These are phyloP conservation scores for Stephania cephalantha DNA, from an alignment of 164 flowering plant species.

Conservation along the genomic window DNA sequence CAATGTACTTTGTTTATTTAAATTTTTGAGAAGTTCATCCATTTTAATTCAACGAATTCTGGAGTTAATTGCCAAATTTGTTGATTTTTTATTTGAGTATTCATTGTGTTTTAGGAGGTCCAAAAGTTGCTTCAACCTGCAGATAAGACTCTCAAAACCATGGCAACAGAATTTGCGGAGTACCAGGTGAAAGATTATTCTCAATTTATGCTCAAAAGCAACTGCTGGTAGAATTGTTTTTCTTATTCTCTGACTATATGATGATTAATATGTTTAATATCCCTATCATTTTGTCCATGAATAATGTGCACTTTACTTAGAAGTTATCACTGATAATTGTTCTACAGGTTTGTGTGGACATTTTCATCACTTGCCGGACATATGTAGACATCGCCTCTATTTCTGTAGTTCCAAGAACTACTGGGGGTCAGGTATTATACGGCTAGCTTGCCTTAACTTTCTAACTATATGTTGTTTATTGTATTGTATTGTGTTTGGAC, in stretches of 20 bases:
- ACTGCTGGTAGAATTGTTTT: not conserved
- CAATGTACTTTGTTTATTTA: too few relatives aligned
- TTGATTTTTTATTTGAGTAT: too few relatives aligned
- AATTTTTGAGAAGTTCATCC: too few relatives aligned
- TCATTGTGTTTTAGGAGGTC: conserved; percentile 48
- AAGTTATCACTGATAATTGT: not conserved
- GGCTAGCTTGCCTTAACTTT: not conserved
- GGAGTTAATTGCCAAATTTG: too few relatives aligned
- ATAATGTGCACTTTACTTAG: not conserved
- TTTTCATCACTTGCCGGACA: conserved; percentile 76
- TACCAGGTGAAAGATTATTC: conserved; percentile 54
- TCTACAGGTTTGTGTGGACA: conserved; percentile 86
- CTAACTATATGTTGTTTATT: too few relatives aligned
- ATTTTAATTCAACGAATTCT: too few relatives aligned
- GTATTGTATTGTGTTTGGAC: too few relatives aligned
- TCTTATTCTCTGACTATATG: not conserved
- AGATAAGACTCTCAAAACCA: conserved; percentile 78
- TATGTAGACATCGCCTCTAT: conserved; percentile 92
- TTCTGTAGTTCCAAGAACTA: conserved; percentile 87
- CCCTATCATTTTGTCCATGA: not conserved
- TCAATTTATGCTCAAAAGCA: too few relatives aligned
- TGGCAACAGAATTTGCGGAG: conserved; percentile 98
- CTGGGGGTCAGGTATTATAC: conserved; percentile 88
- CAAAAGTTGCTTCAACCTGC: conserved; percentile 91
- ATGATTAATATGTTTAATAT: not conserved